Percentiles rank a stretch among this genome's conserved stretches.
Evolutionary conservation across 345 rosid genomes (phyloP).

Genomic region (Corchorus capsularis): DNA sequence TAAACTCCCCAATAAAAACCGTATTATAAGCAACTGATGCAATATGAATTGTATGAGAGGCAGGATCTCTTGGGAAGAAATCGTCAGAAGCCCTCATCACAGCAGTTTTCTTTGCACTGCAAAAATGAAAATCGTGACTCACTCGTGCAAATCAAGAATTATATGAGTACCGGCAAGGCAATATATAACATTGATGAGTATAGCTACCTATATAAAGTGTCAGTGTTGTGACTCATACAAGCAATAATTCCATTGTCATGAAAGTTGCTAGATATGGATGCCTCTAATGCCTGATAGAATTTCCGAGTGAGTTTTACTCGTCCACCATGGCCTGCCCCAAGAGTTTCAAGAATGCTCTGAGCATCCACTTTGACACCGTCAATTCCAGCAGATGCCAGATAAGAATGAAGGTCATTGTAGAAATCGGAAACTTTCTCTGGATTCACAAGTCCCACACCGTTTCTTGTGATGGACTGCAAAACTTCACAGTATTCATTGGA

Average conservation of each 20-base stretch:
- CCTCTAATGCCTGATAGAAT: conserved; percentile 65
- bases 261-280: conserved; percentile 66
- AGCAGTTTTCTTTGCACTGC: conserved; percentile 56
- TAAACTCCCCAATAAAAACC: conserved; percentile 65
- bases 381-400: conserved; percentile 68
- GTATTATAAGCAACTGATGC: conserved; percentile 73
- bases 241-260: conserved; percentile 55
- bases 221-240: conserved; percentile 76
- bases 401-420: conserved; percentile 70
- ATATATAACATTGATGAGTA: background rate
- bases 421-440: conserved; percentile 68
- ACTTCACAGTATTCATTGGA: conserved; percentile 50
- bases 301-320: conserved; percentile 66
- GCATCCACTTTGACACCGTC: conserved; percentile 85
- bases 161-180: background rate
- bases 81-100: conserved; percentile 70
- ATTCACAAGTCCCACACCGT: conserved; percentile 74
- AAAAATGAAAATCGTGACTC: background rate
- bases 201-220: conserved; percentile 57
- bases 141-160: background rate
- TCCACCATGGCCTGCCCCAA: conserved; percentile 69
- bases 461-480: conserved; percentile 43
- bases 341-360: conserved; percentile 75
- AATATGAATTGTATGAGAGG: conserved; percentile 72
- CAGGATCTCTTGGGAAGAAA: conserved; percentile 72